Conservation (phyloP, 768 basidiomycete genomes). For the Lactarius sp. region DNA sequence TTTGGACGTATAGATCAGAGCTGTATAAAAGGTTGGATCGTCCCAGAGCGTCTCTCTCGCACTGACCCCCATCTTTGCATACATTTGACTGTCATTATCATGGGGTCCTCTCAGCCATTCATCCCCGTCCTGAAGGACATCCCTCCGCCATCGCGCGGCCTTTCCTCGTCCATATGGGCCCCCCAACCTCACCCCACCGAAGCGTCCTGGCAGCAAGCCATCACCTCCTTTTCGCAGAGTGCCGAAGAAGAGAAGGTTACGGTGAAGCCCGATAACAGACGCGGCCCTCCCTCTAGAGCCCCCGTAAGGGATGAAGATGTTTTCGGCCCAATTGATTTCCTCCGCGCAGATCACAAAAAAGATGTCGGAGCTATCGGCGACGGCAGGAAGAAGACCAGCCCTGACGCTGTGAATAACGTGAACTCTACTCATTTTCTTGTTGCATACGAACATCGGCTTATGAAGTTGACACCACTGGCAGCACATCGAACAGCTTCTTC, state of each 20-base stretch:
- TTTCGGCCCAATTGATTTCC: conserved; percentile 51
- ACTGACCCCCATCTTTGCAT: conserved; percentile 15
- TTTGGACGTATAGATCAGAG: conserved; percentile 11
- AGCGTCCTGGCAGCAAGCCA: conserved; percentile 59
- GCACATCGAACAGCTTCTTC: conserved; percentile 79
- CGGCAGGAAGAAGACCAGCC: conserved; percentile 59
- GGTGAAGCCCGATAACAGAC: conserved; percentile 28
- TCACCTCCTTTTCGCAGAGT: conserved; percentile 50
- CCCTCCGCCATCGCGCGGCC: conserved; percentile 22
- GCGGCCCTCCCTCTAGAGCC: conserved; percentile 30
- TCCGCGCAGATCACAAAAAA: conserved; percentile 38
- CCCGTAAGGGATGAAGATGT: conserved; percentile 52
- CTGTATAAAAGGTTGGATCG: conserved; percentile 24
- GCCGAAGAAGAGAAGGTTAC: conserved; percentile 37
- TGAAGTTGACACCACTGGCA: conserved; percentile 31
- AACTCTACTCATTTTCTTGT: conserved; percentile 30
- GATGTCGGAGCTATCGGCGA: conserved; percentile 74
- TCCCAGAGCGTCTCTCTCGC: conserved; percentile 14
- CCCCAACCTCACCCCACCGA: conserved; percentile 70
- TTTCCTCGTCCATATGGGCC: conserved; percentile 66
- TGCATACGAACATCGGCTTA: conserved; percentile 20
- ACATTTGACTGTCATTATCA: conserved; percentile 2
- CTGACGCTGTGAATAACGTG: conserved; percentile 54
- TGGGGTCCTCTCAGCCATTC: conserved; percentile 25
- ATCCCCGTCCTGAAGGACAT: conserved; percentile 19